These are phyloP conservation scores for Tylopilus rubrobrunneus DNA, from an alignment of 768 basidiomycete genomes.

Conservation along the genomic window DNA sequence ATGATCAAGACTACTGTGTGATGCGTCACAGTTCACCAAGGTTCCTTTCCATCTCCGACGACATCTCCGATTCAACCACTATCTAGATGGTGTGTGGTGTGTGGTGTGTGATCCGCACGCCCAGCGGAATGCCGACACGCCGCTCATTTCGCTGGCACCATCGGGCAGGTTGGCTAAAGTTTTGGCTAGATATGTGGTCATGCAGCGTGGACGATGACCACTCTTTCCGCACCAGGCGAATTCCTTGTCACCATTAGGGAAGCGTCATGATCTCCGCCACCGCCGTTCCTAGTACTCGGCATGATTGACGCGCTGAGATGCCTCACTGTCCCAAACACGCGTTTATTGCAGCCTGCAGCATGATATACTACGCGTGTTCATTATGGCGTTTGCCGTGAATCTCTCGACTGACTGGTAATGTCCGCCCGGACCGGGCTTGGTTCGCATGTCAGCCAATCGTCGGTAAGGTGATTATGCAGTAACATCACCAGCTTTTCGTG, in stretches of 20 bases:
- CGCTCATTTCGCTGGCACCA: not conserved
- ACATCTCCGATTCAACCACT: slow-evolving; percentile 20
- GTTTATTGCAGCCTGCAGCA: not conserved
- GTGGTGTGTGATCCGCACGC: slow-evolving; percentile 18
- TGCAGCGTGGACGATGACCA: slow-evolving; percentile 5
- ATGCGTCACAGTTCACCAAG: not conserved
- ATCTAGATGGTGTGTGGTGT: slow-evolving; percentile 23
- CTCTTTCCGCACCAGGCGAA: not conserved
- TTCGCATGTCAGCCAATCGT: not conserved
- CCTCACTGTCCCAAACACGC: not conserved
- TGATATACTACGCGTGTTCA: not conserved
- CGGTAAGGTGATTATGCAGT: not conserved
- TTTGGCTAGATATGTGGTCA: slow-evolving; percentile 2
- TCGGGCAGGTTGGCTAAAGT: not conserved
- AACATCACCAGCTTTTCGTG: not conserved
- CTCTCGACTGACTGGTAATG: not conserved
- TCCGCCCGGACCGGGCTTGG: not conserved
- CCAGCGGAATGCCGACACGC: slow-evolving; percentile 19
- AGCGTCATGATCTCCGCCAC: slow-evolving; percentile 3
- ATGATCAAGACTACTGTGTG: slow-evolving; percentile 21
- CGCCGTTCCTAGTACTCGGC: not conserved
- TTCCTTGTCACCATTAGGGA: slow-evolving; percentile 2
- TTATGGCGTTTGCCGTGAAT: not conserved
- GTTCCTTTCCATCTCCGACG: slow-evolving; percentile 11
- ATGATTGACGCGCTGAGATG: slow-evolving; percentile 1